Conservation (phyloP, 805 yeast species). For the Ogataea trehalophila region DNA sequence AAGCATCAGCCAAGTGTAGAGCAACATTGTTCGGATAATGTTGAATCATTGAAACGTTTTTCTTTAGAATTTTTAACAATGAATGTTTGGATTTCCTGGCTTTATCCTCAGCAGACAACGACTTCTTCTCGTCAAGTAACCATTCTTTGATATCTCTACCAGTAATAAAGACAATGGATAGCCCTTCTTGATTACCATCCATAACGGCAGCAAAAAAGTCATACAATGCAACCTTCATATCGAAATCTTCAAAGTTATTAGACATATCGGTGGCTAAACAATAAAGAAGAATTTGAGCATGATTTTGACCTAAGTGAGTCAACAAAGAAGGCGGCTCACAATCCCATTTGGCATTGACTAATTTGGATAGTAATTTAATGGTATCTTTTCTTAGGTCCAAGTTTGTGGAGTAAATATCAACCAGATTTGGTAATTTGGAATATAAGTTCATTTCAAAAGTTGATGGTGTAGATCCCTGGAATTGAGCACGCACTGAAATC, state of each 20-base stretch:
- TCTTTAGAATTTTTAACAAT: constrained; percentile 50
- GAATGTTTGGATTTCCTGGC: constrained; percentile 31
- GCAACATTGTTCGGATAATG: constrained; percentile 59
- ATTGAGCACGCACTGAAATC: constrained; percentile 49
- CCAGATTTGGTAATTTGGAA: constrained; percentile 48
- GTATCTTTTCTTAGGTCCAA: constrained; percentile 45
- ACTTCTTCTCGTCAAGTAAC: constrained; percentile 16
- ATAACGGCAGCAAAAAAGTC: constrained; percentile 63
- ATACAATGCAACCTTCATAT: constrained; percentile 51
- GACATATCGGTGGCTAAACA: constrained; percentile 58
- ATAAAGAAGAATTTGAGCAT: constrained; percentile 55
- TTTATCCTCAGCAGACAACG: constrained; percentile 1
- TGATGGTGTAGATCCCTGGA: constrained; percentile 47
- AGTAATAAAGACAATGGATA: constrained; percentile 65
- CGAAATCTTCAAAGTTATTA: constrained; percentile 47
- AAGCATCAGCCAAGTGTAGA: constrained; percentile 63
- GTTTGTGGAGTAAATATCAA: constrained; percentile 50
- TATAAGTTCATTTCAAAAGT: constrained; percentile 61
- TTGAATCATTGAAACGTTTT: constrained; percentile 46
- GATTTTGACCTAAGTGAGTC: constrained; percentile 70
- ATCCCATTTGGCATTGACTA: constrained; percentile 54
- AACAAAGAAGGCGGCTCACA: constrained; percentile 70
- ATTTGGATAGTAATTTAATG: constrained; percentile 49
- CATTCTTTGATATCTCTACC: constrained; percentile 43
- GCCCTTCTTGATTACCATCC: constrained; percentile 72